A percentile compares a stretch with the other conserved stretches of the same genome.
These are phyloP conservation scores for Porphyrellus sp. DNA, from an alignment of 1,284 basidiomycete species.

Conservation along the genomic window DNA sequence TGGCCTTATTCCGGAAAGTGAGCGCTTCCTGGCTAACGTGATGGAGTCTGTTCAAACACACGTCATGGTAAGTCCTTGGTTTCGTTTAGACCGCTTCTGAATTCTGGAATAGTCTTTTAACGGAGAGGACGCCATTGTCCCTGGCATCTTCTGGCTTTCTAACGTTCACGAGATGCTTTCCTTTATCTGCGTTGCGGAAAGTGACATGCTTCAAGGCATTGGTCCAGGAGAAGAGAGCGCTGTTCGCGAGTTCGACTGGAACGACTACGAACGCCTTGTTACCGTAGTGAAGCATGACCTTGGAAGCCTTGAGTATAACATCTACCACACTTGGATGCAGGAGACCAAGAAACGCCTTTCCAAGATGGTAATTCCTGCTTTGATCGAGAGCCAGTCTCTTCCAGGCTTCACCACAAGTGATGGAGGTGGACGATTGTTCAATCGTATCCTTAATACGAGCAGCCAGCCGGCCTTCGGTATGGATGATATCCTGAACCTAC, in stretches of 20 bases:
- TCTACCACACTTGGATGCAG: slow-evolving; percentile 99
- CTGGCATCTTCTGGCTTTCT: slow-evolving; percentile 98
- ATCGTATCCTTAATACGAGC: slow-evolving; percentile 84
- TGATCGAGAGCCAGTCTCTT: slow-evolving; percentile 96
- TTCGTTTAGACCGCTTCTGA: slow-evolving; percentile 8
- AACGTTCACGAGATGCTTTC: slow-evolving; percentile 99
- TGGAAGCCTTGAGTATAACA: slow-evolving; percentile 98
- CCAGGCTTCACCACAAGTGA: slow-evolving; percentile 98
- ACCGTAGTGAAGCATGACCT: slow-evolving; percentile 98
- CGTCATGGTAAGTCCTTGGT: slow-evolving; percentile 80
- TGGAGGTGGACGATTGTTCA: slow-evolving; percentile 89
- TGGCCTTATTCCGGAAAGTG: slow-evolving; percentile 94
- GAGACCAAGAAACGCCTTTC: slow-evolving; percentile 96
- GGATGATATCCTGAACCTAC: slow-evolving; percentile 96
- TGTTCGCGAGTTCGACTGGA: slow-evolving; percentile 93
- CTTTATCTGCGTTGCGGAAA: slow-evolving; percentile 97
- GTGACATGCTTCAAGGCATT: slow-evolving; percentile 97
- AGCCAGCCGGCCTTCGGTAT: slow-evolving; percentile 91
- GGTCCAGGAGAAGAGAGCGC: slow-evolving; percentile 93
- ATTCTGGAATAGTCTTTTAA: slow-evolving; percentile 67
- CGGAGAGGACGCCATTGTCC: slow-evolving; percentile 93
- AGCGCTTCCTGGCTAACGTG: slow-evolving; percentile 96
- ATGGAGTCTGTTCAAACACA: slow-evolving; percentile 98
- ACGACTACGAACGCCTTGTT: slow-evolving; percentile 94
- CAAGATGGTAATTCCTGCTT: slow-evolving; percentile 98